These are phyloP conservation scores for Amyloporia xantha DNA, from an alignment of 768 basidiomycete species.

Conservation along the genomic window DNA sequence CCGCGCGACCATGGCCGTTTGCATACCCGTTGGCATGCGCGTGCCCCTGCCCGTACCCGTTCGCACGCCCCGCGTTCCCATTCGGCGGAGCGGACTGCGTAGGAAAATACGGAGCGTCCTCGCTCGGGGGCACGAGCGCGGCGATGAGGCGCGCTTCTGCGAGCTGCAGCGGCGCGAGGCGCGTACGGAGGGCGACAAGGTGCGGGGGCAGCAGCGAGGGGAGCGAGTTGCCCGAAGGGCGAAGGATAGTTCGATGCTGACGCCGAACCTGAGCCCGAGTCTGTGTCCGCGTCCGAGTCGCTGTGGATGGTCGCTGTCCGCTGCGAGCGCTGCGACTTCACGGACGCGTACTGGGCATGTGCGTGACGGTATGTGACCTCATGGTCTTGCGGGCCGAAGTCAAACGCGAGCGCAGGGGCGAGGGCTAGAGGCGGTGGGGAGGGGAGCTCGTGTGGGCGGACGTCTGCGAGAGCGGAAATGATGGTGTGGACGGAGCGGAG, in stretches of 20 bases:
- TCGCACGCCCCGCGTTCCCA: not conserved
- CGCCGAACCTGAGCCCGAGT: not conserved
- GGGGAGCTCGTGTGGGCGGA: constrained; percentile 26
- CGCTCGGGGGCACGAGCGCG: constrained; percentile 60
- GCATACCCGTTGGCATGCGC: constrained; percentile 14
- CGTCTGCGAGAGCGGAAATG: constrained; percentile 45
- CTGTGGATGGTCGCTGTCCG: not conserved
- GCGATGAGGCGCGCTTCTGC: constrained; percentile 65
- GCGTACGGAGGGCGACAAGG: constrained; percentile 53
- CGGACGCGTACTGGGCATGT: no score
- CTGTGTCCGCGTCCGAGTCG: constrained; percentile 1
- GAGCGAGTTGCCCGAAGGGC: constrained; percentile 2
- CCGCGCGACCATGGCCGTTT: not conserved
- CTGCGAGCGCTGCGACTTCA: not conserved
- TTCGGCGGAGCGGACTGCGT: not conserved
- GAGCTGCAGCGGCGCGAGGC: constrained; percentile 61
- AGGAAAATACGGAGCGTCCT: constrained; percentile 38
- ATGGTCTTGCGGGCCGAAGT: constrained; percentile 1
- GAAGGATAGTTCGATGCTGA: no score
- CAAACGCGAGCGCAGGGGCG: constrained; percentile 6
- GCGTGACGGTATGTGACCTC: constrained; percentile 1
- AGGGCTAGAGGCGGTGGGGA: constrained; percentile 10
- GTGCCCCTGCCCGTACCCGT: not conserved
- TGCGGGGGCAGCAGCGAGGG: constrained; percentile 28
- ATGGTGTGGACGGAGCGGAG: constrained; percentile 72